phyloP scores from a whole-genome alignment of 2,329 filamentous ascomycete species.

The Metarhizium album region DNA sequence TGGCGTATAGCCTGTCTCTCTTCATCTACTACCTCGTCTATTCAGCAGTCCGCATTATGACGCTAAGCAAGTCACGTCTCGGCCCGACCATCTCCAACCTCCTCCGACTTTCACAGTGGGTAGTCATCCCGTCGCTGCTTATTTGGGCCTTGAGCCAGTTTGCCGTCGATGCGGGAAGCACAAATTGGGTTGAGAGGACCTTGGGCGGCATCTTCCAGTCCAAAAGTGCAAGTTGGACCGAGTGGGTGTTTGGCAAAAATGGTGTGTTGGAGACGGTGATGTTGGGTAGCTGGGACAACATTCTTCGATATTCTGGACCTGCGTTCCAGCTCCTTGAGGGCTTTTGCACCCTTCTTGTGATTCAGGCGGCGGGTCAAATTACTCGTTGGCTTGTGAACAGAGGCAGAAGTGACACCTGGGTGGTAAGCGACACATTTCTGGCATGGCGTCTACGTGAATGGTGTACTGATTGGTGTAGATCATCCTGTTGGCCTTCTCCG shows the following conservation, averaged over 20 bases:
- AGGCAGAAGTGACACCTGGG: slow-evolving; percentile 90
- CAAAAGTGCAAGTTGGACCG: slow-evolving; percentile 55
- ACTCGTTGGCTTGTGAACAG: slow-evolving; percentile 91
- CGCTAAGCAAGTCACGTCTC: slow-evolving; percentile 66
- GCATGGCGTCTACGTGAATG: not conserved
- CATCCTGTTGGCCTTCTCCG: slow-evolving; percentile 73
- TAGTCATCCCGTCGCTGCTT: slow-evolving; percentile 73
- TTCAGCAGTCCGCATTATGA: slow-evolving; percentile 68
- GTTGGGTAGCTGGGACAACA: slow-evolving; percentile 80
- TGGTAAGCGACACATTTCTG: slow-evolving; percentile 47
- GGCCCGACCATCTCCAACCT: slow-evolving; percentile 59
- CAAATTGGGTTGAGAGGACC: slow-evolving; percentile 73
- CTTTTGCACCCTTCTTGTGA: slow-evolving; percentile 92
- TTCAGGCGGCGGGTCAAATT: slow-evolving; percentile 89
- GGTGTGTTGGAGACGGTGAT: slow-evolving; percentile 71
- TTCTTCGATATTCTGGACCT: slow-evolving; percentile 81
- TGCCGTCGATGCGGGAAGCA: slow-evolving; percentile 71
- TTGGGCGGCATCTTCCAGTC: slow-evolving; percentile 55
- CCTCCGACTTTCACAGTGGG: slow-evolving; percentile 70
- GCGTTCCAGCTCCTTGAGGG: slow-evolving; percentile 92
- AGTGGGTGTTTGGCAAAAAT: slow-evolving; percentile 83
- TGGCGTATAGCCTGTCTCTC: slow-evolving; percentile 85
- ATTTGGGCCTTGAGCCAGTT: slow-evolving; percentile 96
- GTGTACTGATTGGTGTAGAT: slow-evolving; percentile 51
- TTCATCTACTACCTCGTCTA: slow-evolving; percentile 87